Conservation (phyloP, 495 filamentous ascomycete species). For the Podospora fimiseda region DNA sequence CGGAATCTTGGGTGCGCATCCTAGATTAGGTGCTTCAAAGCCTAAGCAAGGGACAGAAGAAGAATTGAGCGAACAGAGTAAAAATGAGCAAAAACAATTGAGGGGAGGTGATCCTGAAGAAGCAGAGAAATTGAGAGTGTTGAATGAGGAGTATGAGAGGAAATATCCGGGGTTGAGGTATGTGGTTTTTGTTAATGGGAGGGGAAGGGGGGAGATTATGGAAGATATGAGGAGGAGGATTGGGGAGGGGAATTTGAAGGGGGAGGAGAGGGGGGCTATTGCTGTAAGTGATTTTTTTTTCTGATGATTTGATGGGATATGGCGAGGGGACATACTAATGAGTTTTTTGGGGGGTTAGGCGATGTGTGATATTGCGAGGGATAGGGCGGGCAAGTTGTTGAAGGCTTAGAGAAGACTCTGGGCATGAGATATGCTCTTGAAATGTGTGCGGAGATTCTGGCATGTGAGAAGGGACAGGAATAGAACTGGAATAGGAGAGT, state of each 20-base stretch:
- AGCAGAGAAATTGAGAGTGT: constrained; percentile 47
- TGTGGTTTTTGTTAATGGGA: constrained; percentile 89
- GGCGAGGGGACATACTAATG: background rate
- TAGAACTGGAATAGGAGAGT: too few species aligned
- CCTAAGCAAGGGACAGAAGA: constrained; percentile 48
- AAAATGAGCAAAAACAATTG: constrained; percentile 73
- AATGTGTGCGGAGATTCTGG: too few species aligned
- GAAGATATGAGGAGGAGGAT: constrained; percentile 78
- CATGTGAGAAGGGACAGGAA: too few species aligned
- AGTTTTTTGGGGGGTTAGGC: too few species aligned
- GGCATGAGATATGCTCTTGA: background rate
- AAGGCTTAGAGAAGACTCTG: constrained; percentile 16
- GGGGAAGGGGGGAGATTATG: constrained; percentile 67
- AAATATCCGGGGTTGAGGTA: constrained; percentile 80
- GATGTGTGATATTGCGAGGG: constrained; percentile 46
- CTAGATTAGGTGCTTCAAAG: constrained; percentile 60
- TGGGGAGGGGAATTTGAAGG: constrained; percentile 54
- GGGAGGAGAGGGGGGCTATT: constrained; percentile 69
- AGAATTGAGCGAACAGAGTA: constrained; percentile 58
- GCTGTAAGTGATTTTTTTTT: constrained; percentile 48
- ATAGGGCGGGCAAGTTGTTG: constrained; percentile 38
- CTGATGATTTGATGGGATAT: background rate
- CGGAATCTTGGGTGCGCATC: constrained; percentile 78
- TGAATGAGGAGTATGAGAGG: constrained; percentile 80
- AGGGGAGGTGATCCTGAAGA: constrained; percentile 39